Conservation (phyloP, 352 stramenopile species). For the Phytophthora hybrid region DNA sequence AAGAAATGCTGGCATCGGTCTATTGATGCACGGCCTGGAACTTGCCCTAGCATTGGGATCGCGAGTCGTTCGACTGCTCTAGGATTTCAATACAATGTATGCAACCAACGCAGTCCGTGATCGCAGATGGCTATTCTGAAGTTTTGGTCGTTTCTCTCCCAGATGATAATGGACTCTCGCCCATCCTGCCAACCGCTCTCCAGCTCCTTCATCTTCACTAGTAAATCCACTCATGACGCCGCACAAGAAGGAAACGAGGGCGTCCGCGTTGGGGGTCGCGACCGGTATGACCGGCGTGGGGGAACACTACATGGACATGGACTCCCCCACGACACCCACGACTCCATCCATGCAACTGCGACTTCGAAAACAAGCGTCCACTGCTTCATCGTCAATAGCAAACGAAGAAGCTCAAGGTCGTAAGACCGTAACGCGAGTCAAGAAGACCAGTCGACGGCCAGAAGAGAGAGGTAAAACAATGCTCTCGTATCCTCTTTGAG, state of each 20-base stretch:
- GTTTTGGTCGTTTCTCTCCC: conserved; percentile 32
- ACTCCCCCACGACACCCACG: conserved; percentile 32
- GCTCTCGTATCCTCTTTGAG: background rate
- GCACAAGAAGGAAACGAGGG: conserved; percentile 9
- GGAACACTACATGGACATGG: conserved; percentile 37
- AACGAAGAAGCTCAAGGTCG: conserved; percentile 21
- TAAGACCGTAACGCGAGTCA: conserved; percentile 39
- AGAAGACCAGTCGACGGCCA: conserved; percentile 47
- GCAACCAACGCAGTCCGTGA: background rate
- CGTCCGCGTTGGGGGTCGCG: conserved; percentile 15
- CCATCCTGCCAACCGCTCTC: conserved; percentile 14
- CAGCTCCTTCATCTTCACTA: conserved; percentile 19
- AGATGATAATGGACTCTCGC: conserved; percentile 30
- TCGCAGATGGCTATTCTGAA: conserved; percentile 8
- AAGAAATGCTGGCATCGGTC: background rate
- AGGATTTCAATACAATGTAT: conserved; percentile 36
- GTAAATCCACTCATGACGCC: conserved; percentile 7
- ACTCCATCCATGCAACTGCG: conserved; percentile 47
- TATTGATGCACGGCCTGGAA: conserved; percentile 29
- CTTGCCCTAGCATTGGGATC: too few species aligned
- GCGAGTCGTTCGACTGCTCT: background rate
- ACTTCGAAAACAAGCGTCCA: conserved; percentile 39
- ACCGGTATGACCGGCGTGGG: conserved; percentile 22
- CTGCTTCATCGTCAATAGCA: conserved; percentile 17
- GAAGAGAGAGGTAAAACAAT: conserved; percentile 34